Evolutionary conservation across 148 eudicot species (phyloP).

Genomic region (Pharnaceum exiguum): DNA sequence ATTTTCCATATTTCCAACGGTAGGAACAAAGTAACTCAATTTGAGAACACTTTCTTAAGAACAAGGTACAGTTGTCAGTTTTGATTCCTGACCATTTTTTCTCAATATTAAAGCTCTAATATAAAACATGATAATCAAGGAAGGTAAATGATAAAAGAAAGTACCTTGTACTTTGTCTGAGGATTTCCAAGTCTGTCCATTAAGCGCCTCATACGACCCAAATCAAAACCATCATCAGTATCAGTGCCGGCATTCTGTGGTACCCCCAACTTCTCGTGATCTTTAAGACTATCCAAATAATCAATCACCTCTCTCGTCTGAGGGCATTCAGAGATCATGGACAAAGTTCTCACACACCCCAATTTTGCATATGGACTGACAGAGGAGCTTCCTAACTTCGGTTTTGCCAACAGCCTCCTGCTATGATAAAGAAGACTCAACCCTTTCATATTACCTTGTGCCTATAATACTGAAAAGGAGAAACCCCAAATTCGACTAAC

Average conservation of each 20-base stretch:
- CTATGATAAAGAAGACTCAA: slow-evolving; percentile 1
- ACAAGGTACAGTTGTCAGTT: too few relatives aligned
- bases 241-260: slow-evolving; percentile 89
- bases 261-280: slow-evolving; percentile 70
- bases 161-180: slow-evolving; percentile 79
- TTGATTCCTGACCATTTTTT: too few relatives aligned
- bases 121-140: neutral
- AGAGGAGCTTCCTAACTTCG: neutral
- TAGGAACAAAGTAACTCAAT: too few relatives aligned
- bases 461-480: neutral
- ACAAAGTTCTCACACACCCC: slow-evolving; percentile 13
- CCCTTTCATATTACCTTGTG: neutral
- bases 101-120: neutral
- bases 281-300: slow-evolving; percentile 50
- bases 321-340: slow-evolving; percentile 4
- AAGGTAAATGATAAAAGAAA: neutral
- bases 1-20: too few relatives aligned
- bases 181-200: slow-evolving; percentile 78
- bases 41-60: too few relatives aligned
- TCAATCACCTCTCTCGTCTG: slow-evolving; percentile 35
- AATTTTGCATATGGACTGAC: neutral
- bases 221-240: slow-evolving; percentile 84
- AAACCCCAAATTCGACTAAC: slow-evolving; percentile 6
- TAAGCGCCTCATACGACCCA: slow-evolving; percentile 80
- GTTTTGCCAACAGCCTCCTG: neutral